phyloP scores from a whole-genome alignment of 2,329 filamentous ascomycete genomes.

The Neofusicoccum sp. region DNA sequence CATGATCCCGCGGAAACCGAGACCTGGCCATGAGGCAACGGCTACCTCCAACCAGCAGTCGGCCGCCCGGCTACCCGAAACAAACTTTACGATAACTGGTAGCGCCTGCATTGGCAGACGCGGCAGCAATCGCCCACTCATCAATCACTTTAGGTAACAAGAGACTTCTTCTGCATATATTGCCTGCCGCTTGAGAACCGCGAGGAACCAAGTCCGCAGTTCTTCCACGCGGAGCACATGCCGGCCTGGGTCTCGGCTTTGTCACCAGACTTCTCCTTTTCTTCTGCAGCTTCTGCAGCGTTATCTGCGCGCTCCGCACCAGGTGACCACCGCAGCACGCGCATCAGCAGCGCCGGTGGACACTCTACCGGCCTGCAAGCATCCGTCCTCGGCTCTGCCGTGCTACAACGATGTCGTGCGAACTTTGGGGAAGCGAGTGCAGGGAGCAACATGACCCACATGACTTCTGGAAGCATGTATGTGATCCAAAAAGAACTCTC shows the following conservation, averaged over 20 bases:
- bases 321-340: background rate
- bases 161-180: background rate
- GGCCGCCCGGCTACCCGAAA: conserved; percentile 6
- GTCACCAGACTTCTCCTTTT: background rate
- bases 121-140: background rate
- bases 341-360: background rate
- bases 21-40: background rate
- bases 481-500: background rate
- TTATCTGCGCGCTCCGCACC: background rate
- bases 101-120: conserved; percentile 8
- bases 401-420: background rate
- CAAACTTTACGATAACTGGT: conserved; percentile 7
- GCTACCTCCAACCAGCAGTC: conserved; percentile 7
- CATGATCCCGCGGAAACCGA: conserved; percentile 6
- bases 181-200: background rate
- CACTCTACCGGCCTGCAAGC: conserved; percentile 3
- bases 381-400: conserved; percentile 6
- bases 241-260: background rate
- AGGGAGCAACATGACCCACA: background rate
- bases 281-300: background rate
- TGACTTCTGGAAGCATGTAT: background rate
- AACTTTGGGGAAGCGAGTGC: conserved; percentile 3
- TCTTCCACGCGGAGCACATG: background rate
- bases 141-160: background rate
- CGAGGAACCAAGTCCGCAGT: background rate